Base-by-base conservation (phyloP, 1,284 basidiomycete species). In the Mycena citricolor region DNA sequence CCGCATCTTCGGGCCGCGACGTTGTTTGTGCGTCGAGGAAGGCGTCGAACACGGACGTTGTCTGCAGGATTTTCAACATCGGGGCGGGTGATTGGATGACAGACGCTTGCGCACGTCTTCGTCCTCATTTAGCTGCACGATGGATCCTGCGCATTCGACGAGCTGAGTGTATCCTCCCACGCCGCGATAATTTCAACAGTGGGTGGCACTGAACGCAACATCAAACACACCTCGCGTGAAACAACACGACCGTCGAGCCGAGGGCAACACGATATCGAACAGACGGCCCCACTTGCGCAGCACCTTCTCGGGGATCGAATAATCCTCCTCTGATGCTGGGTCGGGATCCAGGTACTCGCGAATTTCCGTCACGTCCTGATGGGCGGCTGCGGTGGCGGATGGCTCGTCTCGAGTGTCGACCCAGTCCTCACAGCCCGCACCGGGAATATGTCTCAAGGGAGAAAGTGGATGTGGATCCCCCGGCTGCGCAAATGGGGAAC, bases 101-200 rank as follows among this genome's bases (percentile, higher is more conserved):
- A 32, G 21, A 13, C 32, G n/a, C n/a, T n/a, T 14, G 69, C 73
- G 43, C 47, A 85, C 87, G 61, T 88, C 76, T 5, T 86, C 69
- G 4, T 61, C 59, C 58, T 81, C 77, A 44, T 83, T 83, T 64
- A 73, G 72, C 60, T 90, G 86, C 14, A 90, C 59, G 29, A 90
- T 76, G 6, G 86, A 89, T 10, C 86, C 86, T 8, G 83, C 64
- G 19, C 86, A 71, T 64, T 88, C 85, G 2, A 86, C 85, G 14
- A 88, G 69, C 44, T 76, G 80, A 0, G 84, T 85, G 55, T 90
- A 89, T 2, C 85, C 86, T 87, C n/a, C n/a, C n/a, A n/a, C n/a
- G n/a, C n/a, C n/a, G 47, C 0, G 32, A 14, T 17, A 32, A 41
- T 21, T 8, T 24, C 4, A 39, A 19, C 19, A 36, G 26, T 24